Evolutionary conservation across 2,329 filamentous ascomycete species (phyloP), one percentile per base, ranked within the genome.

Genomic region (Alternaria burnsii): DNA sequence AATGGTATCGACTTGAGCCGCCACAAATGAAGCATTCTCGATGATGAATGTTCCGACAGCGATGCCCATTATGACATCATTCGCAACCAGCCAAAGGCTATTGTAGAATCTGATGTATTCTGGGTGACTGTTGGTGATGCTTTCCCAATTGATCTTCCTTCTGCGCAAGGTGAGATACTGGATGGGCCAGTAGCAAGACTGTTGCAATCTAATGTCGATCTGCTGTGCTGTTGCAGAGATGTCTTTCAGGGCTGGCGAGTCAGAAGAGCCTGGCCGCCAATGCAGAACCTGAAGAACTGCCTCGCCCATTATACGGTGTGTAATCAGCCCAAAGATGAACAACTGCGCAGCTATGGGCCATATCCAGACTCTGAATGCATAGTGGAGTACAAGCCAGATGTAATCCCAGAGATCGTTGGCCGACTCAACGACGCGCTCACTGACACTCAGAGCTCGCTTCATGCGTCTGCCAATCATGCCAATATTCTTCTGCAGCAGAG

Each of bases 51-150:
- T 97, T 0, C 95, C 96, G 8, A 99, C 81, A 1, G 95, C 95
- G 68, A 99, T 97, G 26, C 95, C 96, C 61, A 99, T 98, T 66
- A 99, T 99, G 47, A 99, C 91, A 80, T 99, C 95, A 81, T 99
- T 99, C 30, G 94, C 94, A 22, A 99, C 95, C 9, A 99, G 90
- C 95, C 95, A 99, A 5, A 99, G 83, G 73, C 93, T 97, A 78
- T 99, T 99, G 82, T 98, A 99, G 80, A 99, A 99, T 16, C 95
- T 91, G 68, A 99, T 99, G 77, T 99, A 99, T 78, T 99, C 95
- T 0, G 94, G 93, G 78, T 99, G 94, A 71, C 91, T 97, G 48
- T 91, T 95, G 0, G 94, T 97, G 56, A 98, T 91, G 76, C 94
- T 98, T 59, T 93, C 92, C 94, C 95, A 98, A 70, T 97, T 93